Base-by-base conservation (phyloP, 2,329 filamentous ascomycete genomes). In the Dothidotthia symphoricarpi region DNA sequence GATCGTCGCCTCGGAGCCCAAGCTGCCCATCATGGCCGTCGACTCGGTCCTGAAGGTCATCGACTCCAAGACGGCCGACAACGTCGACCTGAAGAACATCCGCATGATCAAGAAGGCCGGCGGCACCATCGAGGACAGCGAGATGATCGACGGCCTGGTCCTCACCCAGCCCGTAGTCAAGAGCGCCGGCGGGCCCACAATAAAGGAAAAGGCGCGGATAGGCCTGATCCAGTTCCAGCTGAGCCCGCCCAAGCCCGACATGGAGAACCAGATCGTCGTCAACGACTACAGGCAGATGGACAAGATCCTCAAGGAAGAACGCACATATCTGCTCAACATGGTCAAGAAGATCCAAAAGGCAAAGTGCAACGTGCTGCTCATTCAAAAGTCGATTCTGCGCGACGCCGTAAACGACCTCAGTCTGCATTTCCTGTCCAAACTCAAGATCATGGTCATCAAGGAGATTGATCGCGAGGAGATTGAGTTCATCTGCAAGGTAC, bases 301-400 rank as follows among this genome's bases (percentile, higher is more conserved):
- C 77, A 98, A 97, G 80, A 98, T 98, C 53, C 81, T 98, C 57
- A 98, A 98, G 75, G 93, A 98, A 74, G 93, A 98, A 76, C 88
- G 93, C 55, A 87, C 93, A 56, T 98, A 98, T 72, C 81, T 98
- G 50, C 80, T 98, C 42, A 97, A 97, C 76, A 87, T 98, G 82
- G 90, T 94, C 66, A 97, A 98, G 81, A 98, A 97, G 80, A 98
- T 98, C 71, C 96, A 97, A 75, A 98, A 97, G 79, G 90, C 93
- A 55, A 98, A 97, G 77, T 98, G 93, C 75, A 98, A 98, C 61
- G 93, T 98, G 28, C 82, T 97, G 29, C 77, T 98, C 54, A 97
- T 98, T 57, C 93, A 98, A 66, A 98, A 98, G 74, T 97, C 91
- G 11, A 98, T 98, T 57, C 82, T 98, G 42, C 84, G 93, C 57